Evolutionary conservation across 371 early-diverging fungal species (phyloP).

Genomic region (Saksenaea vasiformis): DNA sequence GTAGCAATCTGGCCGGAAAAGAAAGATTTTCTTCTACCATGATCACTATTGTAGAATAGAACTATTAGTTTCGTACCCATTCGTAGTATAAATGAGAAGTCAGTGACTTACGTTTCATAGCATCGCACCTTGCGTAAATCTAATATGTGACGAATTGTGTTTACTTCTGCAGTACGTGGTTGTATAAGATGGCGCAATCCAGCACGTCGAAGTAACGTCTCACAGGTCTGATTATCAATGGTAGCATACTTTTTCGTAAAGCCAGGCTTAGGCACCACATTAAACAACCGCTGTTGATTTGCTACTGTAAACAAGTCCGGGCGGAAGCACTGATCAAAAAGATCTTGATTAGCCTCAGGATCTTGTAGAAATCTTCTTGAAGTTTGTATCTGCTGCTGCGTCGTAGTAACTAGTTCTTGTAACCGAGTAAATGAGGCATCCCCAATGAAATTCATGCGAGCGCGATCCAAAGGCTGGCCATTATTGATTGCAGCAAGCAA

Average conservation of each 20-base stretch:
- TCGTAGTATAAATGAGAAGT: neutral
- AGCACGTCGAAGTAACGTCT: neutral
- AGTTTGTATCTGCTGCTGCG: neutral
- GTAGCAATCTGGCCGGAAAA: neutral
- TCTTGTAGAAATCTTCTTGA: neutral
- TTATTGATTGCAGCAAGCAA: neutral
- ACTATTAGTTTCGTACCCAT: neutral
- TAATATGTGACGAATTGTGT: neutral
- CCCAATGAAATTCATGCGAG: neutral
- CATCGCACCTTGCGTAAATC: neutral
- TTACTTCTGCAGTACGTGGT: neutral
- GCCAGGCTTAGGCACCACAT: neutral
- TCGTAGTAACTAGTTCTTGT: neutral
- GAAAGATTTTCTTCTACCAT: neutral
- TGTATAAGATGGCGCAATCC: neutral
- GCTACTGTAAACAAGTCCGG: neutral
- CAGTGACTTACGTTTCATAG: neutral
- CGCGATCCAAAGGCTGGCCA: neutral
- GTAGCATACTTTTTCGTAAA: neutral
- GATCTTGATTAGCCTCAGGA: neutral
- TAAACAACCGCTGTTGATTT: neutral
- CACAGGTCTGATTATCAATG: neutral
- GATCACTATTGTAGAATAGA: neutral
- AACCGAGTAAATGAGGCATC: neutral
- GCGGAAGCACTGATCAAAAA: neutral